Evolutionary conservation across 495 filamentous ascomycete species (phyloP).

Genomic region (Viridothelium virens): DNA sequence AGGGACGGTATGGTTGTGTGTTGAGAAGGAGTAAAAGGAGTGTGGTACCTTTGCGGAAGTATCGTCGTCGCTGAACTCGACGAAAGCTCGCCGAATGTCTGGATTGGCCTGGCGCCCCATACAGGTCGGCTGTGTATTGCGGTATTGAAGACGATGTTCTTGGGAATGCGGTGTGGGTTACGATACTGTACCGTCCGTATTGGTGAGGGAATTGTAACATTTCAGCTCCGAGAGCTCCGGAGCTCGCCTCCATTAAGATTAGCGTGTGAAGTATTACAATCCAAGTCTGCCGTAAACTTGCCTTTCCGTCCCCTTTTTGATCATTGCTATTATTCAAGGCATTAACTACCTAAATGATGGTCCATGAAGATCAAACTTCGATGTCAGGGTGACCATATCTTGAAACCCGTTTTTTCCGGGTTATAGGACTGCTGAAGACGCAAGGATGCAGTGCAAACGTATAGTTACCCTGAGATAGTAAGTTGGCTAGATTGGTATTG

Average conservation of each 20-base stretch:
- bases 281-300: not conserved
- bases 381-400: too few species aligned
- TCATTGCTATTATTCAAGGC: not conserved
- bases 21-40: not conserved
- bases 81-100: slow-evolving; percentile 31
- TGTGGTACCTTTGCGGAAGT: slow-evolving; percentile 30
- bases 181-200: not conserved
- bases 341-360: too few species aligned
- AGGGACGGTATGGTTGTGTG: not conserved
- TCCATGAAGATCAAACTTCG: too few species aligned
- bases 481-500: too few species aligned
- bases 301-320: not conserved
- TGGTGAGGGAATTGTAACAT: not conserved
- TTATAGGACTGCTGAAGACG: too few species aligned
- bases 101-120: slow-evolving; percentile 27
- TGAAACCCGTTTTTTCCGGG: too few species aligned
- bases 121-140: not conserved
- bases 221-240: not conserved
- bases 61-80: slow-evolving; percentile 29
- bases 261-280: not conserved
- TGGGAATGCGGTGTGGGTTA: not conserved
- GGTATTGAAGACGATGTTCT: not conserved
- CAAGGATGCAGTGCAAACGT: too few species aligned
- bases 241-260: not conserved
- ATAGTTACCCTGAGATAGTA: too few species aligned